Base-by-base conservation (phyloP, 768 basidiomycete species). In the Hypholoma sublateritium region DNA sequence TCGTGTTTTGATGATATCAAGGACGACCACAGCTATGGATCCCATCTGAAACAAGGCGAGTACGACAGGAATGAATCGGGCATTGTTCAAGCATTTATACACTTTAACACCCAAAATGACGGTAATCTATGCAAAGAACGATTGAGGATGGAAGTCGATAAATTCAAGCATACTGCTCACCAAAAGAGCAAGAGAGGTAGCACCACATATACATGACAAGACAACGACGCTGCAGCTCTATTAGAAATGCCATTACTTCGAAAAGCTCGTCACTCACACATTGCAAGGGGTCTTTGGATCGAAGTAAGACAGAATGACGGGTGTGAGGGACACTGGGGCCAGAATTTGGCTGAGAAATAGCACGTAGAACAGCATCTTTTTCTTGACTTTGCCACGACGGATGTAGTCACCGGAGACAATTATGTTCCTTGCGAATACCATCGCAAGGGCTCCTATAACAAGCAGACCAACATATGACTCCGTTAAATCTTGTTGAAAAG, bases 41-140 rank as follows among this genome's bases (percentile, higher is more conserved):
- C 76, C 73, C 21, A 70, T 62, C 55, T 80, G 79, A 19, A 85
- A 73, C 14, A 77, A 46, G 3, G 64, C 63, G 41, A 87, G 64
- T 16, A 76, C 63, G 19, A 74, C 59, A 13, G 82, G 72, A 51
- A 89, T 77, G 53, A 83, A 59, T n/a, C 75, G 75, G n/a, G 83
- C 80, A 56, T 81, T 80, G 66, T 84, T 79, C 59, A 87, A 69
- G 62, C 85, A 88, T 62, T 79, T 80, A 62, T 87, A 88, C 7
- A 82, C 85, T 65, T 89, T 89, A 62, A 82, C 72, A 13, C 87
- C 87, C 34, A 86, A 72, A 28, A 87, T 81, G 28, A 84, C 85
- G 0, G 83, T 79, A 41, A 87, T 77, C 87, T 87, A 53, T 8
- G 37, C 24, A 35, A 7, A 13, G 14, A 51, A 25, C 9, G 32